Evolutionary conservation across 2,329 filamentous ascomycete species (phyloP), one percentile per base, ranked within the genome.

Genomic region (Xylariaceae sp.): DNA sequence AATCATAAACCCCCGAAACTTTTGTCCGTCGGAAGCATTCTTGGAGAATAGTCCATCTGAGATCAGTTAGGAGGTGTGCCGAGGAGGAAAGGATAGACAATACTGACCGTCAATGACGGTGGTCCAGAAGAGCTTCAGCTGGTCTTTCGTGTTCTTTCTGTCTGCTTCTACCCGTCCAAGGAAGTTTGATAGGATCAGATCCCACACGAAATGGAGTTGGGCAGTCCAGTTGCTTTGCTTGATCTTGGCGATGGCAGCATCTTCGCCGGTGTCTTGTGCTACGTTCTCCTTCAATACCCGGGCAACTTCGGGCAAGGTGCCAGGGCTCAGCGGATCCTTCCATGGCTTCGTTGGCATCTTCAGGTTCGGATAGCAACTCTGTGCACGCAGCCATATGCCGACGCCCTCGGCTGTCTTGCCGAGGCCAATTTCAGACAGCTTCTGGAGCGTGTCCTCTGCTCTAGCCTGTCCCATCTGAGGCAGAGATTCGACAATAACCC

Each of bases 1-100:
- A 3, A 96, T 73, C 50, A 89, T 77, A 60, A 96, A 90, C 0
- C 92, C 92, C 58, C 87, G 88, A 51, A 86, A 87, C 59, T 95
- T 96, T 36, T 93, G 83, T 47, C 89, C 86, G 27, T 89, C 79
- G 2, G 88, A 93, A 6, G 89, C 82, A 9, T 74, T 77, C 36
- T 81, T 76, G 5, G 85, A 81, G 55, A 96, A 95, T 3, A 95
- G 70, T 7, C 83, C 82, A 53, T 90, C 84, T 90, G 42, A 1
- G 29, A 15, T 17, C 14, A 5, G 27, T 29, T 18, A 17, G 16
- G 7, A 17, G 18, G 8, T 5, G n/a, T 18, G 13, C 13, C 8
- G n/a, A 29, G 8, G 7, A 5, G 11, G 27, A 29, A 18, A 15
- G 6, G 5, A 15, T 5, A 3, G 17, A 3, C 17, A 36, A n/a